Conservation (phyloP, 192 early-diverging fungal species). For the Haplosporangium gracile region DNA sequence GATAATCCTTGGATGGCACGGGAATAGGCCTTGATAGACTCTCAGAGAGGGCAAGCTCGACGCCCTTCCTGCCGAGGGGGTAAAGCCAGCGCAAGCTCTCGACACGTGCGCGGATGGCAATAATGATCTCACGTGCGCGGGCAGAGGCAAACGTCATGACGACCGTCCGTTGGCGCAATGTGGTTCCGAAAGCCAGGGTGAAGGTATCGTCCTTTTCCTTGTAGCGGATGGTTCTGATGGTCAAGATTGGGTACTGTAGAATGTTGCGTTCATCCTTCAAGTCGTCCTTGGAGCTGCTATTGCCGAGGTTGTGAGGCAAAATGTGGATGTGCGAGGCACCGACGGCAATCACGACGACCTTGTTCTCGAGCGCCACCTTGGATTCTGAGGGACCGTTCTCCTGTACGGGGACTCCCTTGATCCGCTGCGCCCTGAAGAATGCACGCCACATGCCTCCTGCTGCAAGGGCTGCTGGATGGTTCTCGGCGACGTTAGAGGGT, state of each 20-base stretch:
- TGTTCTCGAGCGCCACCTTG: slow-evolving; percentile 45
- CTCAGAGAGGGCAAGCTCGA: slow-evolving; percentile 41
- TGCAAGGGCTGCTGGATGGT: slow-evolving; percentile 42
- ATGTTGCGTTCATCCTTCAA: slow-evolving; percentile 54
- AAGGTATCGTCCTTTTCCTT: slow-evolving; percentile 48
- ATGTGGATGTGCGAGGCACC: slow-evolving; percentile 32
- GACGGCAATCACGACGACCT: slow-evolving; percentile 36
- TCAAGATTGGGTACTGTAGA: slow-evolving; percentile 44
- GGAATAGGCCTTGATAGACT: slow-evolving; percentile 35
- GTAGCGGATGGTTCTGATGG: slow-evolving; percentile 39
- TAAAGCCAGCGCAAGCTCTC: slow-evolving; percentile 52
- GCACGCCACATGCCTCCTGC: slow-evolving; percentile 54
- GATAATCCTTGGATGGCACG: slow-evolving; percentile 42
- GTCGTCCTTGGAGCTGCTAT: slow-evolving; percentile 48
- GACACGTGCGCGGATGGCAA: slow-evolving; percentile 43
- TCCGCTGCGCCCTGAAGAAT: slow-evolving; percentile 39
- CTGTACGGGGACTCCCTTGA: slow-evolving; percentile 36
- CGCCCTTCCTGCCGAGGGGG: slow-evolving; percentile 40
- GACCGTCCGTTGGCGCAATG: slow-evolving; percentile 47
- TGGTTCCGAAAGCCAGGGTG: slow-evolving; percentile 43
- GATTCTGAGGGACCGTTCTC: slow-evolving; percentile 20
- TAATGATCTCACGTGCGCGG: slow-evolving; percentile 45
- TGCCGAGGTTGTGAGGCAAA: slow-evolving; percentile 49
- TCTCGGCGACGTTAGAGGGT: slow-evolving; percentile 44
- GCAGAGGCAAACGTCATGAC: slow-evolving; percentile 48